A percentile compares a stretch with the other conserved stretches of the same genome.
Conservation (phyloP, 2,329 filamentous ascomycete species). For the Venturia pyrina region DNA sequence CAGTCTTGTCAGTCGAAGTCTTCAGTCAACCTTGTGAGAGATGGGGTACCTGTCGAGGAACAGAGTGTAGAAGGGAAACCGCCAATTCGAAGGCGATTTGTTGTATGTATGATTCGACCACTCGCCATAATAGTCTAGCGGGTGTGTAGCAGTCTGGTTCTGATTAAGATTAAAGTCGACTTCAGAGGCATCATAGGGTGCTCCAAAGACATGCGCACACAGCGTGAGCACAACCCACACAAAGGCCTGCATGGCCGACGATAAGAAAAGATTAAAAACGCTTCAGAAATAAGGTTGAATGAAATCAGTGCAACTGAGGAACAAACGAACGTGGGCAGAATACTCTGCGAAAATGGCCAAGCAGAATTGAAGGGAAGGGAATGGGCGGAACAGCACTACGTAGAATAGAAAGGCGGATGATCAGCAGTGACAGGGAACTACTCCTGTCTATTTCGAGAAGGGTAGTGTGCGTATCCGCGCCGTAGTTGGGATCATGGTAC, state of each 20-base stretch:
- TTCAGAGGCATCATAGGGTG: conserved; percentile 21
- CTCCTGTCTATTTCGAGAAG: conserved; percentile 4
- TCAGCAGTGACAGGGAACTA: background rate
- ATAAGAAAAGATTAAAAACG: conserved; percentile 3
- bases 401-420: background rate
- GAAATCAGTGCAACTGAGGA: background rate
- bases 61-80: conserved; percentile 54
- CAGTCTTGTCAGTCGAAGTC: conserved; percentile 41
- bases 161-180: conserved; percentile 49
- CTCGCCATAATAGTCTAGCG: conserved; percentile 46
- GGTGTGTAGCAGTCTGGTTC: conserved; percentile 42
- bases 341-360: background rate
- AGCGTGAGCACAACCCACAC: conserved; percentile 1
- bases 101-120: conserved; percentile 38
- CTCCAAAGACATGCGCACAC: background rate
- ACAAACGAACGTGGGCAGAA: background rate
- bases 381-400: background rate
- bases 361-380: background rate
- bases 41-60: conserved; percentile 10
- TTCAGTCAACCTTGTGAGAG: background rate
- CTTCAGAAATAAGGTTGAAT: background rate
- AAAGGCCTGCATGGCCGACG: background rate
- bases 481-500: background rate
- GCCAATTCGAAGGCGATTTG: conserved; percentile 49
- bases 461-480: background rate